Percentiles rank a stretch among this genome's conserved stretches.
phyloP scores from a whole-genome alignment of 2,329 filamentous ascomycete genomes.

The Hymenoscyphus salicellus region DNA sequence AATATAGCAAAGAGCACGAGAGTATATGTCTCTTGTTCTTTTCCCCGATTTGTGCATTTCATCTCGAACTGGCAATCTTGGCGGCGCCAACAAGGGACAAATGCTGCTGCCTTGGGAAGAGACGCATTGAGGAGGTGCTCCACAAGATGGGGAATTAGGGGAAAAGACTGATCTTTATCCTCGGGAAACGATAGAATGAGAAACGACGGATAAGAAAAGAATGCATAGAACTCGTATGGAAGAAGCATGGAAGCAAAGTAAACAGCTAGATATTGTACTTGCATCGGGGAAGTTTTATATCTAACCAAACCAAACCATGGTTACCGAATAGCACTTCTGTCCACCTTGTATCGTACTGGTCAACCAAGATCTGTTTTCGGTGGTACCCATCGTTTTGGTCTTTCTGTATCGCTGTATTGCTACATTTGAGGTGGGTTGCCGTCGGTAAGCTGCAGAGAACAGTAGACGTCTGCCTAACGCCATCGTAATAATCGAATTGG shows the following conservation, averaged over 20 bases:
- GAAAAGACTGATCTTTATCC: neutral
- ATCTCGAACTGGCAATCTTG: neutral
- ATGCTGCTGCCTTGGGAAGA: neutral
- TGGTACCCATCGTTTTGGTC: neutral
- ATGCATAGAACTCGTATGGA: neutral
- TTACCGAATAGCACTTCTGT: neutral
- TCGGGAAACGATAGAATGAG: neutral
- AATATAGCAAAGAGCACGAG: neutral
- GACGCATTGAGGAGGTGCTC: neutral
- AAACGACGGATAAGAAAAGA: neutral
- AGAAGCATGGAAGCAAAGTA: neutral
- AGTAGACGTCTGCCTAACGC: slow-evolving; percentile 6
- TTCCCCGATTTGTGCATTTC: neutral
- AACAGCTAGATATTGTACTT: neutral
- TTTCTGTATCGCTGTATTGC: neutral
- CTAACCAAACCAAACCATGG: neutral
- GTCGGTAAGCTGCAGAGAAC: slow-evolving; percentile 2
- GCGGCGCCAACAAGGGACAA: neutral
- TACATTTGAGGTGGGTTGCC: neutral
- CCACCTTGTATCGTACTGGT: neutral
- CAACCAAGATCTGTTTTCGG: neutral
- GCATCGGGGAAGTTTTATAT: neutral
- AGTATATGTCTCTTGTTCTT: neutral
- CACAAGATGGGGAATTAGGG: neutral
- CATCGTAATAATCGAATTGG: neutral